A percentile compares a stretch with the other conserved stretches of the same genome.
Conservation (phyloP, 257 asterid species). For the Lithospermum erythrorhizon region DNA sequence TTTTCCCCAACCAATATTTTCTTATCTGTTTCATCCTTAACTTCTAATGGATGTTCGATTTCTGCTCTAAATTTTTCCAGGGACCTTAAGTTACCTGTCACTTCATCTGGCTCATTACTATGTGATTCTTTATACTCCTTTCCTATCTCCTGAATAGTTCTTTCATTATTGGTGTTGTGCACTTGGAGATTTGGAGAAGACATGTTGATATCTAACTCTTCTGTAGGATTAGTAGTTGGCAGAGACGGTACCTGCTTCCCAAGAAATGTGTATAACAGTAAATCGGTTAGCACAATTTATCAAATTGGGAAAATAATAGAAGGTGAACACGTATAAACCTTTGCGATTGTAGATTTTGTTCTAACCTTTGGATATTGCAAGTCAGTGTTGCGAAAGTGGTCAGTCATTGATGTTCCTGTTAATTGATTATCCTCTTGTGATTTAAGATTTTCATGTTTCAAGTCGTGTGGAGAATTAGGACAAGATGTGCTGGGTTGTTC, state of each 20-base stretch:
- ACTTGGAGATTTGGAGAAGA: no score
- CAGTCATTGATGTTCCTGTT: not conserved
- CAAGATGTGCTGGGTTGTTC: conserved; percentile 7
- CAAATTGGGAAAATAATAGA: no score
- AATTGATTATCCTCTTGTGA: conserved; percentile 3
- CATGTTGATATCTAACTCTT: no score
- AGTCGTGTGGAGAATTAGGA: conserved; percentile 7
- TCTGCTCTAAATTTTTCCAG: not conserved
- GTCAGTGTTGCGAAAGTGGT: not conserved
- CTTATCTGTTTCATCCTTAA: not conserved
- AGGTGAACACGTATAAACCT: no score
- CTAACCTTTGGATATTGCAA: not conserved
- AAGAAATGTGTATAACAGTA: no score
- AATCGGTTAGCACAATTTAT: no score
- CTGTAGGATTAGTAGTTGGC: no score
- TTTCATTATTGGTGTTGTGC: not conserved
- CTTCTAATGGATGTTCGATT: not conserved
- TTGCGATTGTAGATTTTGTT: no score
- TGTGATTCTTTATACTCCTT: not conserved
- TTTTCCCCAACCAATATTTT: not conserved
- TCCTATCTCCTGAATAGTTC: not conserved
- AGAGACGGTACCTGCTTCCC: not conserved
- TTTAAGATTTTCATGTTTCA: not conserved
- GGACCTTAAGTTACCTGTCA: not conserved
- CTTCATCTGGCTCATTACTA: not conserved